A percentile compares a stretch with the other conserved stretches of the same genome.
Evolutionary conservation across 2,329 filamentous ascomycete genomes (phyloP).

Genomic region (Pleoardoris graminearum): DNA sequence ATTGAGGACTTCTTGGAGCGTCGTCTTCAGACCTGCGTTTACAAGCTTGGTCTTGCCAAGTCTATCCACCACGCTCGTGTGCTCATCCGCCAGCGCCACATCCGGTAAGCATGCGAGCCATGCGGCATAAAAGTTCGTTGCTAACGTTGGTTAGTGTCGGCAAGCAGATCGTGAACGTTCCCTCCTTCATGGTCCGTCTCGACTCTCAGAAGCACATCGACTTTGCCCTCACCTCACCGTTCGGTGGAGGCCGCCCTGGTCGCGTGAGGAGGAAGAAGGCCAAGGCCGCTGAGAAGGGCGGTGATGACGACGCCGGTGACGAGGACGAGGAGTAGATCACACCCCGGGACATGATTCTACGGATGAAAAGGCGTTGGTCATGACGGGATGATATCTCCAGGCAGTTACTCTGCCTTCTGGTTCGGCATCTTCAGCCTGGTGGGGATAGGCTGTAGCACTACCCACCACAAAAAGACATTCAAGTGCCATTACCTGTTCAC

Average conservation of each 20-base stretch:
- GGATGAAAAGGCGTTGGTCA: constrained; percentile 43
- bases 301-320: constrained; percentile 80
- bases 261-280: constrained; percentile 99
- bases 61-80: constrained; percentile 99
- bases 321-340: constrained; percentile 71
- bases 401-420: constrained; percentile 33
- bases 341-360: constrained; percentile 34
- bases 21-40: constrained; percentile 98
- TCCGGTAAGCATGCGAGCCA: constrained; percentile 61
- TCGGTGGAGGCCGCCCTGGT: constrained; percentile 93
- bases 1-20: constrained; percentile 99
- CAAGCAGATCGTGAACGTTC: constrained; percentile 63
- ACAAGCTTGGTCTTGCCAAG: constrained; percentile 99
- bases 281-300: constrained; percentile 87
- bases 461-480: constrained; percentile 38
- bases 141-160: background rate
- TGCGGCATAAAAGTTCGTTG: background rate
- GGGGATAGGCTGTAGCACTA: constrained; percentile 34
- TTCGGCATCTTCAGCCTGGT: constrained; percentile 38
- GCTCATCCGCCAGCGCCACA: constrained; percentile 99
- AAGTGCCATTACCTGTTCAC: constrained; percentile 33
- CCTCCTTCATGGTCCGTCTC: constrained; percentile 98
- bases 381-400: constrained; percentile 40
- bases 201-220: constrained; percentile 99
- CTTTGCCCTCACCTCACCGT: constrained; percentile 96